These are phyloP conservation scores for Neoboletus magnificus DNA, from an alignment of 768 basidiomycete genomes.

Conservation along the genomic window DNA sequence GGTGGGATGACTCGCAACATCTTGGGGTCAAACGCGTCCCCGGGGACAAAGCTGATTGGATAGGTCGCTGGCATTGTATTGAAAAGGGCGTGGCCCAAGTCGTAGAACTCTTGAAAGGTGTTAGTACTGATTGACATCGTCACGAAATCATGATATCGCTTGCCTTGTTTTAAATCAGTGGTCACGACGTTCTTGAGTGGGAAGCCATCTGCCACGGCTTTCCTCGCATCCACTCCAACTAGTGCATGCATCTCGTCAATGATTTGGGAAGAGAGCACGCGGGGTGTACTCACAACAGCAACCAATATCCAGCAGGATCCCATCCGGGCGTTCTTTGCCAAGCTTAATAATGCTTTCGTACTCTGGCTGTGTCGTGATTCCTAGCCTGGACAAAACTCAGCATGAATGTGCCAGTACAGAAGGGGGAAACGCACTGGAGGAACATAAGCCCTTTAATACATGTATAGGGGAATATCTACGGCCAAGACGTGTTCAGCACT, in stretches of 20 bases:
- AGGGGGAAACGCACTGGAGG: slow-evolving; percentile 10
- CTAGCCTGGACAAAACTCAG: slow-evolving; percentile 1
- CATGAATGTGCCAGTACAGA: background rate
- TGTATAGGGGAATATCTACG: slow-evolving; percentile 25
- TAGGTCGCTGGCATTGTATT: slow-evolving; percentile 35
- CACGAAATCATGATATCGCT: background rate
- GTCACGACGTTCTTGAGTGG: slow-evolving; percentile 35
- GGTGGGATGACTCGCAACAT: slow-evolving; percentile 34
- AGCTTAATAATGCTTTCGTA: slow-evolving; percentile 10
- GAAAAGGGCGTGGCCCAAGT: slow-evolving; percentile 6
- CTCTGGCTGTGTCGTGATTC: slow-evolving; percentile 8
- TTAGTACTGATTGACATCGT: background rate
- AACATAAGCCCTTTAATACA: slow-evolving; percentile 31
- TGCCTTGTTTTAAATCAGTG: slow-evolving; percentile 39
- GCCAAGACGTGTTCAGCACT: background rate
- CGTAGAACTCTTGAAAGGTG: slow-evolving; percentile 47
- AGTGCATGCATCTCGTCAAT: background rate
- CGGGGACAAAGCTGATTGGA: slow-evolving; percentile 44
- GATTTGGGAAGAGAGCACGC: background rate
- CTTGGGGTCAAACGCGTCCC: slow-evolving; percentile 16
- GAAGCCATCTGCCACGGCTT: too few species aligned
- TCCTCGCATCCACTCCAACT: too few species aligned
- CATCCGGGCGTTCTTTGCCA: too few species aligned
- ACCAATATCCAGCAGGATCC: too few species aligned
- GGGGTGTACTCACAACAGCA: too few species aligned